Evolutionary conservation across 345 rosid species (phyloP), one percentile per base, ranked within the genome.

Genomic region (Linum usitatissimum): DNA sequence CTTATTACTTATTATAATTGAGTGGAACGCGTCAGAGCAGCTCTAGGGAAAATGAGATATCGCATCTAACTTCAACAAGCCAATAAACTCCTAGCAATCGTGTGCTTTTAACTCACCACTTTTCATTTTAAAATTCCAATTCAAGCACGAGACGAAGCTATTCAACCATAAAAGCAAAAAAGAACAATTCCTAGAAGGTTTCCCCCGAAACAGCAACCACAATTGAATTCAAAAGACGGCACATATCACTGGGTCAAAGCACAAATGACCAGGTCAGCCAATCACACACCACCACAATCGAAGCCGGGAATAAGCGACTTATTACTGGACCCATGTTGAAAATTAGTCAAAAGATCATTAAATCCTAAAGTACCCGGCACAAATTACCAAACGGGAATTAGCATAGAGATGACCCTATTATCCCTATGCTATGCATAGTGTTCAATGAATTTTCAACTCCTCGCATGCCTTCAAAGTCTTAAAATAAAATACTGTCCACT

Each of bases 241-340:
- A 19, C 15, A 17, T 21, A 15, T 39, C 13, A 59, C 71, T 15
- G 7, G 30, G 72, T 68, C 76, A 72, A 45, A 72, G 57, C 63
- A 48, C 19, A 34, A 6, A 57, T 2, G 60, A 61, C 59, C 3
- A 55, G 17, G 48, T 60, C 49, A 23, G 49, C 55, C 42, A 53
- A 53, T 59, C 61, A 30, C 28, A 20, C 28, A 64, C 21, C 60
- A 15, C 61, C 56, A 48, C 58, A 65, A 61, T 30, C 56, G 70
- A 73, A 36, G 73, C 66, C 71, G 72, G 59, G 68, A 58, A 54
- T 1, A 59, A 53, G 70, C 15, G 64, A 57, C 51, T 45, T 15
- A 34, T 60, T 18, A 65, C 63, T 61, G 71, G 72, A 63, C 70
- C 68, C 78, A 45, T 59, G 71, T 61, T 73, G 51, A 74, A 65